These are phyloP conservation scores for Bothriochloa decipiens DNA, from an alignment of 176 grass and related monocot species.

Conservation along the genomic window DNA sequence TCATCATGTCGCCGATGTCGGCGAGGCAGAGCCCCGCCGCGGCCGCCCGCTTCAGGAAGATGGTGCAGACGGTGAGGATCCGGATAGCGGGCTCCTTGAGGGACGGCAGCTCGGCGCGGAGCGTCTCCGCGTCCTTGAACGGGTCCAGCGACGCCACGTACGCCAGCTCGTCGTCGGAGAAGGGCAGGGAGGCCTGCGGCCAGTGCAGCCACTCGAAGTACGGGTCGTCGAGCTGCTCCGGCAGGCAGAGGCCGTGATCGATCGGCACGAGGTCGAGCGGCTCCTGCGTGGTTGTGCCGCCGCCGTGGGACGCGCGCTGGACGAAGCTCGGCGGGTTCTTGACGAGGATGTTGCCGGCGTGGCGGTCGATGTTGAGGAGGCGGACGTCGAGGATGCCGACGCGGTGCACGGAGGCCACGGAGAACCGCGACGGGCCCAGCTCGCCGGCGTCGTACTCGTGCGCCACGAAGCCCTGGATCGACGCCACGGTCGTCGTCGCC, in stretches of 20 bases:
- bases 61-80: conserved; percentile 74
- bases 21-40: conserved; percentile 75
- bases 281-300: neutral
- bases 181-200: conserved; percentile 72
- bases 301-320: neutral
- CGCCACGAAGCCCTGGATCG: conserved; percentile 81
- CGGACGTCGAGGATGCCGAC: conserved; percentile 91
- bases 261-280: conserved; percentile 78
- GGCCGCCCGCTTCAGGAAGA: conserved; percentile 68
- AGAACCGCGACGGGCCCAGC: conserved; percentile 87
- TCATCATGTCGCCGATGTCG: conserved; percentile 95
- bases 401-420: conserved; percentile 71
- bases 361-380: conserved; percentile 95
- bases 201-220: conserved; percentile 99
- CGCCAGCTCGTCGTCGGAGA: conserved; percentile 52
- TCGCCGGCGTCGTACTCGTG: conserved; percentile 86
- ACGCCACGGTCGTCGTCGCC: conserved; percentile 51
- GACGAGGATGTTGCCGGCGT: conserved; percentile 95
- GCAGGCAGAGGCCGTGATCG: conserved; percentile 92
- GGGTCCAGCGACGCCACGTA: conserved; percentile 75
- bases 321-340: conserved; percentile 40
- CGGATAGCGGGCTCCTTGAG: conserved; percentile 64
- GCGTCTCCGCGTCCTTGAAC: conserved; percentile 70
- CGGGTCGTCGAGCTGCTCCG: conserved; percentile 77
- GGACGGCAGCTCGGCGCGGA: conserved; percentile 63